Evolutionary conservation across 1,139 yeast genomes (phyloP).

Genomic region (Suhomyces ambrosiae): DNA sequence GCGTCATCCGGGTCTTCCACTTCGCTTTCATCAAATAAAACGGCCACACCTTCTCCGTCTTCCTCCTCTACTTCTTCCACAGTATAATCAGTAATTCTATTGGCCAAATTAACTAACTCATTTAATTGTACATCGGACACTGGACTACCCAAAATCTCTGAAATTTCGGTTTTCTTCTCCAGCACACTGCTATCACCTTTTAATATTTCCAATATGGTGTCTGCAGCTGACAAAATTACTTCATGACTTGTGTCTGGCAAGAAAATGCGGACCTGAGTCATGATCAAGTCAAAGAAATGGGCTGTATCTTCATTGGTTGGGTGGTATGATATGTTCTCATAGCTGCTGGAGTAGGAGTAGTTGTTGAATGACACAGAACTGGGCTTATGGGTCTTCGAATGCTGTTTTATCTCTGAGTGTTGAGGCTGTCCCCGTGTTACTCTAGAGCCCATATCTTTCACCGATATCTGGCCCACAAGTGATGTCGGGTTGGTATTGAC

Average conservation of each 20-base stretch:
- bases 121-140: conserved; percentile 54
- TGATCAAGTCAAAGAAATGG: conserved; percentile 32
- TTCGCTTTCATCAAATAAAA: conserved; percentile 48
- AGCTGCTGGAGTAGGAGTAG: conserved; percentile 19
- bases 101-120: conserved; percentile 52
- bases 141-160: conserved; percentile 46
- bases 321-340: conserved; percentile 28
- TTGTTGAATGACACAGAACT: conserved; percentile 24
- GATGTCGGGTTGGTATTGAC: conserved; percentile 64
- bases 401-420: conserved; percentile 10
- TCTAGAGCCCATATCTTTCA: conserved; percentile 70
- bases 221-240: conserved; percentile 61
- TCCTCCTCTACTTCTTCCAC: conserved; percentile 23
- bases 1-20: conserved; percentile 37
- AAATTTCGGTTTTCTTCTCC: conserved; percentile 38
- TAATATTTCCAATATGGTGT: conserved; percentile 61
- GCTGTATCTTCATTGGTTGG: conserved; percentile 31
- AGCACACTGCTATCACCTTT: conserved; percentile 44
- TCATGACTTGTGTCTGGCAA: conserved; percentile 45
- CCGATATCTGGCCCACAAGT: conserved; percentile 62
- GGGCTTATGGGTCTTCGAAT: conserved; percentile 8
- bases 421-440: conserved; percentile 22
- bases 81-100: conserved; percentile 60
- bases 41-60: conserved; percentile 38
- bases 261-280: conserved; percentile 29